phyloP scores from a whole-genome alignment of 225 moss, liverwort and hornwort genomes.

The Neckera pumila region DNA sequence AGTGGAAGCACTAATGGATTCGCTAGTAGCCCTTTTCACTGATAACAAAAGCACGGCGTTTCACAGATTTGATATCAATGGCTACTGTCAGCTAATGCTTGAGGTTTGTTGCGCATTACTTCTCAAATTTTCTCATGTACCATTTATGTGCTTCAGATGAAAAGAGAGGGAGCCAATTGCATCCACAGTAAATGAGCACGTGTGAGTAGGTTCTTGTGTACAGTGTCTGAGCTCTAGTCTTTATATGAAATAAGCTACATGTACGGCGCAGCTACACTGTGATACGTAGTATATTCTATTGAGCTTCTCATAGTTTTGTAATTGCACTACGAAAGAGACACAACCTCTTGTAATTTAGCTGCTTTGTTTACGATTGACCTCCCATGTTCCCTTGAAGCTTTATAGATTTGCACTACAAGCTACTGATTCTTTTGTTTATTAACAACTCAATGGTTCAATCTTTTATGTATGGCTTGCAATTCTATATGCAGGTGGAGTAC shows the following conservation, averaged over 20 bases:
- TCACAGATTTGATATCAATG: constrained; percentile 70
- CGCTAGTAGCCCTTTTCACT: constrained; percentile 46
- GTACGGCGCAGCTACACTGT: not conserved
- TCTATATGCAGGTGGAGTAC: constrained; percentile 54
- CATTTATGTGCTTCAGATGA: not conserved
- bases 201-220: not conserved
- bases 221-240: not conserved
- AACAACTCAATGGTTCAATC: not conserved
- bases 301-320: not conserved
- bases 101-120: constrained; percentile 34
- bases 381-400: not conserved
- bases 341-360: not conserved
- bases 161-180: not conserved
- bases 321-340: not conserved
- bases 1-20: constrained; percentile 67
- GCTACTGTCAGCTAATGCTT: constrained; percentile 88
- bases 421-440: not conserved
- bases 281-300: not conserved
- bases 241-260: not conserved
- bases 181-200: not conserved
- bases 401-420: not conserved
- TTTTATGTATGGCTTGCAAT: not conserved
- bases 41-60: constrained; percentile 58
- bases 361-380: not conserved
- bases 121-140: not conserved